Percentiles rank a stretch among this genome's conserved stretches.
phyloP scores from a whole-genome alignment of 1,139 yeast genomes.

The Saccharomyces pastorianus region DNA sequence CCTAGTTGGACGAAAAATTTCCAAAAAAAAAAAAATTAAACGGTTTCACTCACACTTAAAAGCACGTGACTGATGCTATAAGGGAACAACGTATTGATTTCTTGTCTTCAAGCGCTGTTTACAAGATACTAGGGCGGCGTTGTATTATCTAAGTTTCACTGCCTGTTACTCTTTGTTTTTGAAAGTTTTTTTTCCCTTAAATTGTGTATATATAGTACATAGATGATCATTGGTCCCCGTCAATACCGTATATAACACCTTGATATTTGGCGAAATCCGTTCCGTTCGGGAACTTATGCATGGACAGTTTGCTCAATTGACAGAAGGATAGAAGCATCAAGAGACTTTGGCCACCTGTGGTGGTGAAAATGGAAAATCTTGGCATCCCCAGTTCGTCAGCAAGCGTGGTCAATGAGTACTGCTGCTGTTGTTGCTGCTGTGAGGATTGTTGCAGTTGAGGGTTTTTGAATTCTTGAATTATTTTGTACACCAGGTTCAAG shows the following conservation, averaged over 20 bases:
- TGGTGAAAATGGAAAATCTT: constrained; percentile 43
- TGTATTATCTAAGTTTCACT: neutral
- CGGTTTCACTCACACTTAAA: neutral
- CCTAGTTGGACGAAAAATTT: neutral
- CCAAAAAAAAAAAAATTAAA: neutral
- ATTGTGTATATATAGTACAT: constrained; percentile 1
- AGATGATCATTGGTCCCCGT: constrained; percentile 13
- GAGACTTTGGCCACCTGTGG: constrained; percentile 42
- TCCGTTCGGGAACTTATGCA: constrained; percentile 32
- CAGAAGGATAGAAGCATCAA: constrained; percentile 52
- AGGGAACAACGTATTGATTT: neutral
- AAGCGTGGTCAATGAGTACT: constrained; percentile 31
- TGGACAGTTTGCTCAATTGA: constrained; percentile 39
- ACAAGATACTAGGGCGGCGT: no score
- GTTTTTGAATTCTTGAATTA: constrained; percentile 32
- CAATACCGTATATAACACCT: constrained; percentile 48
- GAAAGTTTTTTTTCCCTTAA: neutral
- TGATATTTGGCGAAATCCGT: constrained; percentile 36
- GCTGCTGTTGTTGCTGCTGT: constrained; percentile 16
- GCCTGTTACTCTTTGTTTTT: neutral
- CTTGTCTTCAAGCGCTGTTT: neutral
- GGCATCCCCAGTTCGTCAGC: constrained; percentile 54
- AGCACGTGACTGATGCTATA: neutral
- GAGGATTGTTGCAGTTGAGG: constrained; percentile 20
- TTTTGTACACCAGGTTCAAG: constrained; percentile 67